Evolutionary conservation across 257 asterid species (phyloP), one percentile per base, ranked within the genome.

Genomic region (Euphrasia confusa): DNA sequence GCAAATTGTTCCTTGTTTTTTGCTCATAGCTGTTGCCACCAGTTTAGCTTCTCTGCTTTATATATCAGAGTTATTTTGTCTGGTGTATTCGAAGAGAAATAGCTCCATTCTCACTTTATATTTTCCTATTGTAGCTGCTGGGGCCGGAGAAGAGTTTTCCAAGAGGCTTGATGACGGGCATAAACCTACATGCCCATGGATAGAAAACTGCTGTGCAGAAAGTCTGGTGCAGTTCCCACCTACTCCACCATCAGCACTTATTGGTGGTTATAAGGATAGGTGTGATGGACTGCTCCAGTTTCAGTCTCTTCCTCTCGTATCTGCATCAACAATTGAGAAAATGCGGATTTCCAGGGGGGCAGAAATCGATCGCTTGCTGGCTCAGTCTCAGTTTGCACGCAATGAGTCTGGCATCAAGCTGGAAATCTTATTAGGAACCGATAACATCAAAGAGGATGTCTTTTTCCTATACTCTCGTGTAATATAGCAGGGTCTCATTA

Each of bases 181-280:
- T 76, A 84, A 74, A 77, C 35, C 69, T 65, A 73, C 71, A 77
- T 93, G 99, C 61, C 96, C 99, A 13, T 93, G 99, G 99, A 74
- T 77, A 65, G 99, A 87, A 79, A 93, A 87, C 77, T 82, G 81
- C 69, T 89, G 99, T 69, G 89, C 95, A 32, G 99, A 93, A 76
- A 89, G 97, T 74, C 79, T 93, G 81, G 99, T 87, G 71, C 99
- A 93, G 72, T 93, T 93, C 78, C 99, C 97, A 21, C 99, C 99
- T 12, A 87, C 99, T 72, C 99, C 99, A 63, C 96, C 97, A 61
- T 82, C 96, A 45, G 99, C 99, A 62, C 77, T 93, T 58, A 80
- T 93, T 74, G 99, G 97, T 75, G 99, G 99, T 67, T 93, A 83
- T 70, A 89, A 85, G 83, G 99, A 93, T 76, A 91, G 99, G 45